Evolutionary conservation across 805 yeast species (phyloP).

Genomic region (Candida pini): DNA sequence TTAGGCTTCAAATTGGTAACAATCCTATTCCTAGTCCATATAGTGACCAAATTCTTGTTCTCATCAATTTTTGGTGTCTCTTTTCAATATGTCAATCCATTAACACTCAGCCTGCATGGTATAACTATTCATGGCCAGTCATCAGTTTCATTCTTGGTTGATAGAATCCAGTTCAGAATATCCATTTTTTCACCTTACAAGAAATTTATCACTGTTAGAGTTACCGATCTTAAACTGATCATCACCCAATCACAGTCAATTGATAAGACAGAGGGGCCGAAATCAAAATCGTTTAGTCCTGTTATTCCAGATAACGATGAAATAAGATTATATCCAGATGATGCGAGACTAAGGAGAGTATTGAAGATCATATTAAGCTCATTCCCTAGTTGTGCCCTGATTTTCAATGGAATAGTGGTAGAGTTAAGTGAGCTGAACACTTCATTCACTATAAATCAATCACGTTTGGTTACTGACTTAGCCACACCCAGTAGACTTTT

Average conservation of each 20-base stretch:
- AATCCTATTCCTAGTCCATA: no score
- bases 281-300: background rate
- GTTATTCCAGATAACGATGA: slow-evolving; percentile 14
- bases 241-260: background rate
- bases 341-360: slow-evolving; percentile 7
- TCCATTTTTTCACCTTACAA: slow-evolving; percentile 7
- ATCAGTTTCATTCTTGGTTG: no score
- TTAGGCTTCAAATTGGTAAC: no score
- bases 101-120: slow-evolving; percentile 17
- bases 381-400: slow-evolving; percentile 19
- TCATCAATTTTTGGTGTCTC: slow-evolving; percentile 26
- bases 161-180: slow-evolving; percentile 8
- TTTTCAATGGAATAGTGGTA: slow-evolving; percentile 10
- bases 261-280: no score
- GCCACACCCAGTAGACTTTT: no score
- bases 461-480: slow-evolving; percentile 4
- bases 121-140: no score
- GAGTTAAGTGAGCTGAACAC: background rate
- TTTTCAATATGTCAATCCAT: slow-evolving; percentile 25
- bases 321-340: slow-evolving; percentile 14
- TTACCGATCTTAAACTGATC: slow-evolving; percentile 4
- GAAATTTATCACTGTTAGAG: slow-evolving; percentile 10
- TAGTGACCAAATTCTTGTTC: no score
- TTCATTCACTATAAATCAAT: background rate
- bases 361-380: slow-evolving; percentile 10